phyloP scores from a whole-genome alignment of 129 eudicot genomes.

The Pittosporum tobira region DNA sequence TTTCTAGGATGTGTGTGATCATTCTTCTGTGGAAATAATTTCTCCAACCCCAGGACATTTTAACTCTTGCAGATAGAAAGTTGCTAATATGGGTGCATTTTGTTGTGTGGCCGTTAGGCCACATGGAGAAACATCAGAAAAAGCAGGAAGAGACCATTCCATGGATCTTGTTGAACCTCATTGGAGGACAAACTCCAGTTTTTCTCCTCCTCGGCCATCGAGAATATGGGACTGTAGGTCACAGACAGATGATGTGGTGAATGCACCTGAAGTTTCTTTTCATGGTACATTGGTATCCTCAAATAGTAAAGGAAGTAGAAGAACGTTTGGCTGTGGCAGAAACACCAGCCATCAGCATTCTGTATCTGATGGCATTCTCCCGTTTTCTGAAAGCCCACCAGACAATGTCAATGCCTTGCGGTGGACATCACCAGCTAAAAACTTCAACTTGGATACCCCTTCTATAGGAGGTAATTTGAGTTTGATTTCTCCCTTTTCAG shows the following conservation, averaged over 20 bases:
- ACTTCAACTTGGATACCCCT: background rate
- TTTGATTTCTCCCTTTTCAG: background rate
- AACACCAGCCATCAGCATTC: conserved; percentile 14
- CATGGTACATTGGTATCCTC: conserved; percentile 9
- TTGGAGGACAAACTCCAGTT: conserved; percentile 14
- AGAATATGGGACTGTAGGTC: conserved; percentile 11
- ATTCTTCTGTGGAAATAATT: background rate
- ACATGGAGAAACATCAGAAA: conserved; percentile 8
- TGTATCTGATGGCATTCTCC: conserved; percentile 11
- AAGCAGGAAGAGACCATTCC: conserved; percentile 4
- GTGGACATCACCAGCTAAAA: conserved; percentile 14
- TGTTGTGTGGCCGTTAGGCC: conserved; percentile 17
- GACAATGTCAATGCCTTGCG: conserved; percentile 1
- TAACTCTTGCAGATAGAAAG: background rate
- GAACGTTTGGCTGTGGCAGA: conserved; percentile 1
- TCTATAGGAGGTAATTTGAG: conserved; percentile 9
- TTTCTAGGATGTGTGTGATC: background rate
- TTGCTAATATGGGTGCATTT: conserved; percentile 14
- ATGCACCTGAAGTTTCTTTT: background rate
- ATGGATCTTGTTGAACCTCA: conserved; percentile 13
- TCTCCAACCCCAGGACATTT: background rate
- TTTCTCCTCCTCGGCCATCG: conserved; percentile 14
- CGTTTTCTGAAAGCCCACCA: conserved; percentile 10
- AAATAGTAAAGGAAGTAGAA: conserved; percentile 8
- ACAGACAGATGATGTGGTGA: conserved; percentile 5